Evolutionary conservation across 2,329 filamentous ascomycete genomes (phyloP), one percentile per base, ranked within the genome.

Genomic region (Aspergillus brunneoviolaceus): DNA sequence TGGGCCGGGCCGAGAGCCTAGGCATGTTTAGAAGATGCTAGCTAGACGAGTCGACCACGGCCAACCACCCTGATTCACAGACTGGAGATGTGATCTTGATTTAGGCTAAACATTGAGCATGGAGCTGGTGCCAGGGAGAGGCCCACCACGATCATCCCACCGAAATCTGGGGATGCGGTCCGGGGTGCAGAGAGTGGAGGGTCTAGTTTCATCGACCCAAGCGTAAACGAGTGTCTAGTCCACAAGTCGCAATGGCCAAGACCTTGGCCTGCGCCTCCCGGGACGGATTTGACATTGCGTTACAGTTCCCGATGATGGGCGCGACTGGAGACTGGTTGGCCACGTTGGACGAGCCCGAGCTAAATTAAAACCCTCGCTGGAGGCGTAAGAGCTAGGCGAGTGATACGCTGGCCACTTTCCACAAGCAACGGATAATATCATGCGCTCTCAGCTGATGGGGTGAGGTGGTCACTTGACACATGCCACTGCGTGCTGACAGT

Each of bases 241-340:
- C 27, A 53, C 31, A 39, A 63, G 48, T 42, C 16, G 55, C 42
- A 59, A 50, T n/a, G 52, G 61, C 59, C 61, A 61, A 63, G 59
- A 42, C 59, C 52, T 49, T 61, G 60, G 55, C 51, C 25, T 55
- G 51, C 57, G 59, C 52, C 57, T 50, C 49, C 16, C 27, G 52
- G 54, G 48, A 33, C 51, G 31, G 35, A 51, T 50, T 19, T 49
- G 12, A 49, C 53, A 21, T 53, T 49, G 53, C 55, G 55, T 42
- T 52, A 61, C 49, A 11, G 33, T 27, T 58, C n/a, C 55, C 52
- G 59, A 59, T 52, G 52, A 35, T 16, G 19, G 21, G 29, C 33
- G 16, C 31, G 33, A 39, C 29, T 33, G 50, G 35, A 39, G 48
- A 52, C 21, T 57, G 55, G 49, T 49, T 49, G 49, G 35, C 45